Evolutionary conservation across 1,284 basidiomycete genomes (phyloP), one percentile per base, ranked within the genome.

Genomic region (Melampsora abietis-canadensis): DNA sequence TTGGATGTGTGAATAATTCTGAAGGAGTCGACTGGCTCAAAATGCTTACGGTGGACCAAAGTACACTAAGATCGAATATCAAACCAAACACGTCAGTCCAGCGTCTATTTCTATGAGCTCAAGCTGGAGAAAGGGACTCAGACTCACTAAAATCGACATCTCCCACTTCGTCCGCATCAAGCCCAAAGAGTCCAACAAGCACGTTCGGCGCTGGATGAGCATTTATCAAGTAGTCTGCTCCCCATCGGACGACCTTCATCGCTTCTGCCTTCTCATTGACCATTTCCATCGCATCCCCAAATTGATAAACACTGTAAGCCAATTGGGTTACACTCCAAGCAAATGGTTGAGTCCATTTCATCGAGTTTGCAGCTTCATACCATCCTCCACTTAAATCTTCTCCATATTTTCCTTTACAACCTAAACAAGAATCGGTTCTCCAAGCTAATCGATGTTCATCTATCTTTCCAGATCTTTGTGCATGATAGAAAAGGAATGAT

Each of bases 381-480:
- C 51, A 54, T 4, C 51, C 51, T 54, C 51, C 51, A 54, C 51
- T 54, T 54, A 54, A 27, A 54, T 54, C 24, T 54, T 54, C 51
- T 7, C 51, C 51, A 54, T 21, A 54, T 54, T 54, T 54, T 21
- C 51, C 51, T 27, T 54, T 54, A n/a, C 51, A 54, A 7, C 24
- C 17, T 21, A 54, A 21, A 27, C 51, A 54, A 54, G 51, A 54
- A 54, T 54, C 51, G 2, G 51, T 7, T 54, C 51, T n/a, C 51
- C 51, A 54, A 54, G 51, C 51, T 27, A 54, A 54, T 54, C 51
- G 51, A n/a, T 54, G 51, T 54, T 54, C 51, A 54, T 54, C 51
- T 21, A 54, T 54, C 24, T 54, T 54, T 21, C 51, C 51, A 15
- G 51, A 54, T 54, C 51, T 54, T 27, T 54, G 51, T 21, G 51